A percentile compares a stretch with the other conserved stretches of the same genome.
Conservation (phyloP, 108 stramenopile genomes). For the Cyclotella choctawhatcheeana region DNA sequence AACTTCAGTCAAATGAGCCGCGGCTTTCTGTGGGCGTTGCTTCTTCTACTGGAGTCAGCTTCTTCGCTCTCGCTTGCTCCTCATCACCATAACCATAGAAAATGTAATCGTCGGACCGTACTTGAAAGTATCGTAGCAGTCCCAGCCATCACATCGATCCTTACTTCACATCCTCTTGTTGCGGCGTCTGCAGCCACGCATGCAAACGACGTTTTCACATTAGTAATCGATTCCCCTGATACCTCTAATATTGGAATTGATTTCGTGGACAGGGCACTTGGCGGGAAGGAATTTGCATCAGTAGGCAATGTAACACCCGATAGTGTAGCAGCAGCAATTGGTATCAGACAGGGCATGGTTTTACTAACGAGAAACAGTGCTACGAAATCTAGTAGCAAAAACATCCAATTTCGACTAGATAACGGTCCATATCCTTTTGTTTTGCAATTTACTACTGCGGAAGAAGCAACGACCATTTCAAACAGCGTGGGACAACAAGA, state of each 20-base stretch:
- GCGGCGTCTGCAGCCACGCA: neutral
- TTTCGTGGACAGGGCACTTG: slow-evolving; percentile 15
- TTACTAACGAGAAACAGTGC: slow-evolving; percentile 25
- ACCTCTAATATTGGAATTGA: slow-evolving; percentile 24
- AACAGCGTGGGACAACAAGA: neutral
- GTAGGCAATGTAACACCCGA: slow-evolving; percentile 25
- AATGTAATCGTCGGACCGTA: slow-evolving; percentile 1
- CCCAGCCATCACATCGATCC: slow-evolving; percentile 1
- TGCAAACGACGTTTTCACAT: slow-evolving; percentile 8
- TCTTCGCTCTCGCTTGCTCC: neutral
- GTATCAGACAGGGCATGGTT: slow-evolving; percentile 45
- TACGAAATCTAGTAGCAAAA: slow-evolving; percentile 3
- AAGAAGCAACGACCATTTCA: neutral
- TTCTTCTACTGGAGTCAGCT: neutral
- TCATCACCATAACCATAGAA: neutral
- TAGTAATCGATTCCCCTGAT: slow-evolving; percentile 37
- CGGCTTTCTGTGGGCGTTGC: no score
- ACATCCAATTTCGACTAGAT: slow-evolving; percentile 25
- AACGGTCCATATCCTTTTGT: slow-evolving; percentile 47
- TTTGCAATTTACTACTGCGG: slow-evolving; percentile 38
- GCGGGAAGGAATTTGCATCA: slow-evolving; percentile 8
- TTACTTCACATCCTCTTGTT: neutral
- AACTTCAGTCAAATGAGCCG: no score
- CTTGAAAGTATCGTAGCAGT: neutral
- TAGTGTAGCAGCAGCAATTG: slow-evolving; percentile 13